Evolutionary conservation across 495 filamentous ascomycete genomes (phyloP), one percentile per base, ranked within the genome.

Genomic region (Rostrohypoxylon terebratum): DNA sequence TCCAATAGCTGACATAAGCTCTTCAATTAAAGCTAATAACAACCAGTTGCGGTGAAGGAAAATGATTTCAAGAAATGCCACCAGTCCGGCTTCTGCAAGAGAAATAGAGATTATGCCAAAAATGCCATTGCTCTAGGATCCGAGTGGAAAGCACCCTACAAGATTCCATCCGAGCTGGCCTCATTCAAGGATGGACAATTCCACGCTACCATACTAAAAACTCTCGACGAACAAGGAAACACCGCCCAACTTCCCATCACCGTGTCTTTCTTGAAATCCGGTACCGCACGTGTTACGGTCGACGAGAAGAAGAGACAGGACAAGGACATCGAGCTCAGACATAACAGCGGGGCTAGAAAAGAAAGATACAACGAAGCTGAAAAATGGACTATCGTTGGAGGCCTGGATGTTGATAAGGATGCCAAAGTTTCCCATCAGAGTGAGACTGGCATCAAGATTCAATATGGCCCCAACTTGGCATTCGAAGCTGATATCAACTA

Each of bases 21-120:
- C 10, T 9, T 4, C 2, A 18, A 9, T 42, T 55, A 18, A 3
- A 47, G 66, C 63, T 67, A 58, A 67, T 61, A 63, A 13, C 34
- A 50, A 71, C 23, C 77, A 96, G 94, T 88, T 61, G 81, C 87
- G 74, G 96, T 99, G 18, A 98, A 99, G 81, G 91, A 97, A 73
- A 91, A 96, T 73, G 93, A 94, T 74, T 98, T 98, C 86, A 99
- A 98, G 77, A 97, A 90, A 67, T 99, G 96, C 83, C 82, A 88
- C 40, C 96, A 99, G 79, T 94, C 94, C 0, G 96, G 96, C 63
- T 99, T 98, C 85, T 98, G 96, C 81, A 93, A 92, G 77, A 93
- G 96, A 63, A 98, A 97, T 80, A 90, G 95, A 77, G 92, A 89
- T 28, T 93, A 90, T 76, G 96, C 96, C 67, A 94, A 98, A 78